phyloP scores from a whole-genome alignment of 2,329 filamentous ascomycete genomes.

The Fusarium chlamydosporum region DNA sequence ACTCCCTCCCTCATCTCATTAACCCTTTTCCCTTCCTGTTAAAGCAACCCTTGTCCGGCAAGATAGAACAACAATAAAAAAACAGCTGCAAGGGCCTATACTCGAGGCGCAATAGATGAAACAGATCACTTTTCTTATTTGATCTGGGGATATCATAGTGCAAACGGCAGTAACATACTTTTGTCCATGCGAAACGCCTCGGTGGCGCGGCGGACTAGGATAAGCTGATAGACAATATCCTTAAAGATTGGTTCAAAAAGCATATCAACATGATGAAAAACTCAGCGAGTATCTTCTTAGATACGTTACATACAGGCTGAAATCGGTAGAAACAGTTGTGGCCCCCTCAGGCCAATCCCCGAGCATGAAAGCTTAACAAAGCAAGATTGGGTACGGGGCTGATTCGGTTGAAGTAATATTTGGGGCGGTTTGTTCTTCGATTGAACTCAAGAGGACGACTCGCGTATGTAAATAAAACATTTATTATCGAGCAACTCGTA shows the following conservation, averaged over 20 bases:
- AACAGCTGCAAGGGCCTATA: slow-evolving; percentile 7
- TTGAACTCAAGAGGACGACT: neutral
- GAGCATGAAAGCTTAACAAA: neutral
- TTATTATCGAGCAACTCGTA: slow-evolving; percentile 31
- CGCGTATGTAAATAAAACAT: neutral
- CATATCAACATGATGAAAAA: slow-evolving; percentile 12
- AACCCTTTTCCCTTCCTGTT: slow-evolving; percentile 10
- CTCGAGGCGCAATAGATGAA: slow-evolving; percentile 20
- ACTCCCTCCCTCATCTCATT: slow-evolving; percentile 23
- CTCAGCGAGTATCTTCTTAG: neutral
- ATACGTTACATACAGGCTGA: neutral
- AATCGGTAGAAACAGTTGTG: neutral
- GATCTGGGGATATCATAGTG: slow-evolving; percentile 45
- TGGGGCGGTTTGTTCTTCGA: neutral
- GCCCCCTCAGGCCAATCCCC: neutral
- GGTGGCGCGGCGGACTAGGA: slow-evolving; percentile 7
- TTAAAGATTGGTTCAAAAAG: slow-evolving; percentile 2
- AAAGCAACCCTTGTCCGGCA: slow-evolving; percentile 20
- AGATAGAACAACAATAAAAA: slow-evolving; percentile 26
- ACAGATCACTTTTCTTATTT: slow-evolving; percentile 40
- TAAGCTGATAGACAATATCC: slow-evolving; percentile 9
- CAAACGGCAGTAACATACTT: slow-evolving; percentile 34
- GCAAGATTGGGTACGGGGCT: slow-evolving; percentile 1
- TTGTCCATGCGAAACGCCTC: slow-evolving; percentile 18
- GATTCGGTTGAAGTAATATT: slow-evolving; percentile 21